Evolutionary conservation across 2,329 filamentous ascomycete species (phyloP), one percentile per base, ranked within the genome.

Genomic region (Pseudonectria foliicola): DNA sequence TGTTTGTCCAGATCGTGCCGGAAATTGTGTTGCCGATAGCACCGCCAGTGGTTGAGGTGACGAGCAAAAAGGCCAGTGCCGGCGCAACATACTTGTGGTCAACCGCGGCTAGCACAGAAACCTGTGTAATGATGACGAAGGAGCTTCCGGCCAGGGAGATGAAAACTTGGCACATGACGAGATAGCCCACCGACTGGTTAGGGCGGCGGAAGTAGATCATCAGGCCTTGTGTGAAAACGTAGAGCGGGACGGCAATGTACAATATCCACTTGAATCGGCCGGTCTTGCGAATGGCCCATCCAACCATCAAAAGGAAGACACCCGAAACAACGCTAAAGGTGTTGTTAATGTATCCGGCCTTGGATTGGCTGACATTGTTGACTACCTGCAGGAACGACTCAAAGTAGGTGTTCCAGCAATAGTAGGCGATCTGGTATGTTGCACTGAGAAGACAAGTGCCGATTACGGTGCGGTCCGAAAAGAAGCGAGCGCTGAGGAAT

Each of bases 41-140:
- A 2, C 60, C 61, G 31, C 66, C 67, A 3, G 66, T 50, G 12
- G 59, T 62, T 21, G 57, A 62, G 11, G 60, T 59, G 12, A 67
- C 56, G 10, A 57, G 57, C 4, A 68, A 48, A n/a, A 70, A 44
- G 0, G 66, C 64, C 23, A 70, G 55, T 6, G 59, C 61, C 4
- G 63, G 64, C 11, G 72, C 70, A 8, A 75, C 61, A 25, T 72
- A 63, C 29, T 69, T 62, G 34, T 74, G 71, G 40, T 65, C 64
- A 7, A 67, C 66, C 3, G 68, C 63, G 0, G 69, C 62, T 56
- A 78, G 70, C 29, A 77, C 66, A 4, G 73, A 71, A 46, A 79
- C 68, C 38, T 79, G 67, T 38, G 70, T 57, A 34, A 65, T 63
- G 10, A 71, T 42, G 7, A 68, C 70, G 46, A 71, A 70, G 54